Percentiles rank a stretch among this genome's conserved stretches.
Conservation (phyloP, 225 moss, liverwort and hornwort genomes). For the Pseudoscleropodium purum region DNA sequence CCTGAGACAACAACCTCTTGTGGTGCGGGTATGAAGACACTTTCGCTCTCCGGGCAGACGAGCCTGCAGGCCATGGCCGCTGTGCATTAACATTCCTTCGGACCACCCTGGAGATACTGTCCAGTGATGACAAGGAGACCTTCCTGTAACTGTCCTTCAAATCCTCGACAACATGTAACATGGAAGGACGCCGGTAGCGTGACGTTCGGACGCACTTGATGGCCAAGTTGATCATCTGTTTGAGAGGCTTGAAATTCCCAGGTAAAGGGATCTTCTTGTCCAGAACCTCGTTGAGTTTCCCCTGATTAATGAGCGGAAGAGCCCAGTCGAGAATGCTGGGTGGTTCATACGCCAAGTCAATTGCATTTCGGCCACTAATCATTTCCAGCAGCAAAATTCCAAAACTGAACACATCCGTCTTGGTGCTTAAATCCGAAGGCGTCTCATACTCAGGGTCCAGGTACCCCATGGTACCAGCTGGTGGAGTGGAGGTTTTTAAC, state of each 20-base stretch:
- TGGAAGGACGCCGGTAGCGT: constrained; percentile 35
- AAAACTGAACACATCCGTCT: constrained; percentile 63
- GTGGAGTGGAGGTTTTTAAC: constrained; percentile 38
- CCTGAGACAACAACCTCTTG: constrained; percentile 34
- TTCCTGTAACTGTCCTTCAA: constrained; percentile 36
- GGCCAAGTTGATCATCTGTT: constrained; percentile 42
- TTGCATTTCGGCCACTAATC: constrained; percentile 50
- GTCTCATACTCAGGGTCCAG: constrained; percentile 61
- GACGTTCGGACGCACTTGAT: constrained; percentile 49
- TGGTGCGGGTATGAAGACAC: constrained; percentile 29
- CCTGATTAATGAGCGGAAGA: constrained; percentile 51
- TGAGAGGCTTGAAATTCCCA: constrained; percentile 33
- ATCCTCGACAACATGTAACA: constrained; percentile 42
- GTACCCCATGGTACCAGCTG: constrained; percentile 63
- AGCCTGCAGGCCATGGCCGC: constrained; percentile 24
- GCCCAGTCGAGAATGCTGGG: constrained; percentile 62
- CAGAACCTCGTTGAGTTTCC: constrained; percentile 15
- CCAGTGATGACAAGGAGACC: constrained; percentile 16
- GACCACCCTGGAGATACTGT: constrained; percentile 27
- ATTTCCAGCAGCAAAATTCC: constrained; percentile 54
- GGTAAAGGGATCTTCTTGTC: constrained; percentile 32
- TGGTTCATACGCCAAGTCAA: constrained; percentile 50
- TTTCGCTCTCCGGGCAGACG: constrained; percentile 23
- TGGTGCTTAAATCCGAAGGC: constrained; percentile 48
- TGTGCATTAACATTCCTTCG: constrained; percentile 27